A percentile compares a stretch with the other conserved stretches of the same genome.
These are phyloP conservation scores for Betula pendula DNA, from an alignment of 306 rosid species.

Conservation along the genomic window DNA sequence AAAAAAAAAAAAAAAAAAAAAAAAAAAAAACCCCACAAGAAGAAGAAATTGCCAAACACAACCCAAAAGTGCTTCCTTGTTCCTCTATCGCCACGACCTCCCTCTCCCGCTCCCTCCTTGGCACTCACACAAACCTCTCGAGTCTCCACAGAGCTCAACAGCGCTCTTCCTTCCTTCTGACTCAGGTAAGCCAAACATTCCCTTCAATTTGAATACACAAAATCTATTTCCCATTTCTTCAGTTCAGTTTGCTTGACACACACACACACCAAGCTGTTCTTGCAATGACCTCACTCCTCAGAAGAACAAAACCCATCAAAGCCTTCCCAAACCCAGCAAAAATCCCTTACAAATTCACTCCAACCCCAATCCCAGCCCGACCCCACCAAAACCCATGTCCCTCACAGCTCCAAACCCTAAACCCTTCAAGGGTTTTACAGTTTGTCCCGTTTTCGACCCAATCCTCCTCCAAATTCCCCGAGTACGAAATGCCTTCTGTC, in stretches of 20 bases:
- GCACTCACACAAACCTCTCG: too few species aligned
- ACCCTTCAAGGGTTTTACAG: slow-evolving; percentile 52
- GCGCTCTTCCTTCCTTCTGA: too few species aligned
- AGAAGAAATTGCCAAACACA: too few species aligned
- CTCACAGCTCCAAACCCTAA: slow-evolving; percentile 32
- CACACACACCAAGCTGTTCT: background rate
- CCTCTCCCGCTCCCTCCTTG: too few species aligned
- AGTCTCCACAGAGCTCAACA: too few species aligned
- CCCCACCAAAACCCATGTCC: slow-evolving; percentile 25
- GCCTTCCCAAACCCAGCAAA: slow-evolving; percentile 21
- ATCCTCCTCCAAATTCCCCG: slow-evolving; percentile 69
- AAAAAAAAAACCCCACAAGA: too few species aligned
- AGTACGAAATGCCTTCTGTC: slow-evolving; percentile 89
- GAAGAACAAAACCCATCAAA: slow-evolving; percentile 43
- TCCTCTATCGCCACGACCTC: too few species aligned
- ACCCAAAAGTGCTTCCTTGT: too few species aligned
- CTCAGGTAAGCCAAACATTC: too few species aligned
- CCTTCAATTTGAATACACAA: too few species aligned
- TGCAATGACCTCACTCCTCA: slow-evolving; percentile 35
- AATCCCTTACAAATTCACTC: slow-evolving; percentile 17
- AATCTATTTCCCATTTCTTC: background rate
- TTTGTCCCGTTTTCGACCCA: slow-evolving; percentile 48
- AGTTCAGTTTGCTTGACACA: background rate
- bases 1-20: too few species aligned
- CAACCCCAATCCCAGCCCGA: slow-evolving; percentile 22